These are phyloP conservation scores for Handroanthus guayacan DNA, from an alignment of 257 asterid species.

Conservation along the genomic window DNA sequence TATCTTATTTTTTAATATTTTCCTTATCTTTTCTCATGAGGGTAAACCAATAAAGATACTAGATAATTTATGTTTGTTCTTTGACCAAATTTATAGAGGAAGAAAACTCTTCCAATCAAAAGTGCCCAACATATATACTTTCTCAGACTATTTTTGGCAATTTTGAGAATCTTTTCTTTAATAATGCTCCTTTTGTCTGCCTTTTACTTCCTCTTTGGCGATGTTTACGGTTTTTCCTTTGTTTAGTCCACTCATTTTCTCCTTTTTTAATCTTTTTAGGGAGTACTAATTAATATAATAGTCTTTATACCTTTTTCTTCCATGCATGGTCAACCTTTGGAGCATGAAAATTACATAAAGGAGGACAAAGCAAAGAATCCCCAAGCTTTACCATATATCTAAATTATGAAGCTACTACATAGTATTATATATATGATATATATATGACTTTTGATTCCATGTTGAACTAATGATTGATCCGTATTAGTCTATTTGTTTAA, in stretches of 20 bases:
- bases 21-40: no score
- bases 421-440: no score
- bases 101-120: not conserved
- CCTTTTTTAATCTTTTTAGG: slow-evolving; percentile 9
- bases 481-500: no score
- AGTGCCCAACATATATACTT: not conserved
- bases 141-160: slow-evolving; percentile 10
- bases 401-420: no score
- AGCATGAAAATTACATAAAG: not conserved
- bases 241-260: not conserved
- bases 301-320: not conserved
- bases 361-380: not conserved
- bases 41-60: no score
- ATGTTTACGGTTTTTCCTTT: not conserved
- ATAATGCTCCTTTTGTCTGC: slow-evolving; percentile 9
- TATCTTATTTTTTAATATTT: not conserved
- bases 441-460: no score
- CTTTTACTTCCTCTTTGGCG: slow-evolving; percentile 22
- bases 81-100: not conserved
- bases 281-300: not conserved
- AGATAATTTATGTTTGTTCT: not conserved
- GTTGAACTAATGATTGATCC: no score
- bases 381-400: no score
- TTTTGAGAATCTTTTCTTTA: slow-evolving; percentile 11
- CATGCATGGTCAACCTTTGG: not conserved